A percentile compares a stretch with the other conserved stretches of the same genome.
Conservation (phyloP, 345 rosid species). For the Arabidopsis suecica region DNA sequence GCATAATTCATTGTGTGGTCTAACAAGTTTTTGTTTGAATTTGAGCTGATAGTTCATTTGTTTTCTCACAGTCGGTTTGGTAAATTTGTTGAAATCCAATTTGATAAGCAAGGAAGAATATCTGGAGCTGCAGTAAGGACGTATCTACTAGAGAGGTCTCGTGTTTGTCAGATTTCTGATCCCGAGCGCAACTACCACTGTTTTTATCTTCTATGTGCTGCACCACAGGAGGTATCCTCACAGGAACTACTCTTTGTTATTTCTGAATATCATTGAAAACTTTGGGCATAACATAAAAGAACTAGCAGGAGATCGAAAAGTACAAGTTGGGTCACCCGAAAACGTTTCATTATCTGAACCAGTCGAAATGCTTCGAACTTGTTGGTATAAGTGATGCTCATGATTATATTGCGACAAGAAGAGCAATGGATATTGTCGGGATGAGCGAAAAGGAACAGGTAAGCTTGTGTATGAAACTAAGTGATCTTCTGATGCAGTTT, state of each 20-base stretch:
- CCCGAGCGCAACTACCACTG: conserved; percentile 96
- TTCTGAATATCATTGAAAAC: neutral
- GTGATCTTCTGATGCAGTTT: neutral
- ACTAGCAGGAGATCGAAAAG: conserved; percentile 74
- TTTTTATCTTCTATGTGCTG: conserved; percentile 93
- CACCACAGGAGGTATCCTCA: conserved; percentile 81
- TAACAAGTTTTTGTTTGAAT: neutral
- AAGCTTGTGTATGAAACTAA: conserved; percentile 18
- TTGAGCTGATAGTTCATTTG: conserved; percentile 41
- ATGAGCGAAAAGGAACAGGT: conserved; percentile 89
- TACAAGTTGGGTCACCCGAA: conserved; percentile 76
- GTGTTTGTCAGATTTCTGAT: conserved; percentile 88
- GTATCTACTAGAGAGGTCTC: conserved; percentile 90
- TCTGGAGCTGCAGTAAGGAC: conserved; percentile 98
- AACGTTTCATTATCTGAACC: conserved; percentile 85
- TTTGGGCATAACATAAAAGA: conserved; percentile 28
- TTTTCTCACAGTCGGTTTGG: conserved; percentile 78
- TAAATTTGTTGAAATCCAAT: conserved; percentile 96
- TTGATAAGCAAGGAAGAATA: conserved; percentile 93
- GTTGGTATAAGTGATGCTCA: conserved; percentile 89
- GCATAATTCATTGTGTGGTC: neutral
- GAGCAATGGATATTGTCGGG: conserved; percentile 96
- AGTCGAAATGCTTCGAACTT: conserved; percentile 80
- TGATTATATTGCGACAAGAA: conserved; percentile 86
- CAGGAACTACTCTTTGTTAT: neutral